A percentile compares a stretch with the other conserved stretches of the same genome.
Conservation (phyloP, 768 basidiomycete species). For the Mycena metata region DNA sequence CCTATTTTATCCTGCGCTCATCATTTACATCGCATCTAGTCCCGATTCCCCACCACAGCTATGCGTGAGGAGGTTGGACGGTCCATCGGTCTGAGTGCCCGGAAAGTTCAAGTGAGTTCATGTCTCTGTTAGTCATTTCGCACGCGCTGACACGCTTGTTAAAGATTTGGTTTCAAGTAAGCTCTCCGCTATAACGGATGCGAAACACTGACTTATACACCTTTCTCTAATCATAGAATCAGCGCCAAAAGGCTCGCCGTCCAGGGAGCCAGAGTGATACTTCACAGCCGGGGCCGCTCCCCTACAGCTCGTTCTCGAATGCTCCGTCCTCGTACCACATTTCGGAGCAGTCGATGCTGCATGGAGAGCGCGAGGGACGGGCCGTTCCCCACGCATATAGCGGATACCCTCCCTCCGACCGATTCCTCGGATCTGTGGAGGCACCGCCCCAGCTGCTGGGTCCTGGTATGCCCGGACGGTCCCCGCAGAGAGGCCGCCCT, state of each 20-base stretch:
- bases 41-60: conserved; percentile 89
- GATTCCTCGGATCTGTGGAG: conserved; percentile 49
- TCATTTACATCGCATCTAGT: conserved; percentile 58
- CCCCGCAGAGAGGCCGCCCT: conserved; percentile 41
- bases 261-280: conserved; percentile 73
- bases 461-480: conserved; percentile 66
- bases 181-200: conserved; percentile 36
- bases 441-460: conserved; percentile 61
- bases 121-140: conserved; percentile 28
- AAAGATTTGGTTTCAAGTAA: conserved; percentile 93
- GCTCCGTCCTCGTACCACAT: conserved; percentile 50
- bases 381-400: conserved; percentile 35
- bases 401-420: conserved; percentile 45
- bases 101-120: conserved; percentile 86
- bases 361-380: conserved; percentile 31
- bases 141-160: conserved; percentile 30
- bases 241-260: conserved; percentile 87
- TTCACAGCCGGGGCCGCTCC: conserved; percentile 67
- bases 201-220: conserved; percentile 43
- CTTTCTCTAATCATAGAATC: conserved; percentile 67
- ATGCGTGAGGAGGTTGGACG: conserved; percentile 91
- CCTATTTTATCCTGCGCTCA: conserved; percentile 30
- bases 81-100: conserved; percentile 88
- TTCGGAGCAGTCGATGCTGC: conserved; percentile 38
- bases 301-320: conserved; percentile 74